These are phyloP conservation scores for Kodamaea ohmeri DNA, from an alignment of 1,139 yeast species.

Conservation along the genomic window DNA sequence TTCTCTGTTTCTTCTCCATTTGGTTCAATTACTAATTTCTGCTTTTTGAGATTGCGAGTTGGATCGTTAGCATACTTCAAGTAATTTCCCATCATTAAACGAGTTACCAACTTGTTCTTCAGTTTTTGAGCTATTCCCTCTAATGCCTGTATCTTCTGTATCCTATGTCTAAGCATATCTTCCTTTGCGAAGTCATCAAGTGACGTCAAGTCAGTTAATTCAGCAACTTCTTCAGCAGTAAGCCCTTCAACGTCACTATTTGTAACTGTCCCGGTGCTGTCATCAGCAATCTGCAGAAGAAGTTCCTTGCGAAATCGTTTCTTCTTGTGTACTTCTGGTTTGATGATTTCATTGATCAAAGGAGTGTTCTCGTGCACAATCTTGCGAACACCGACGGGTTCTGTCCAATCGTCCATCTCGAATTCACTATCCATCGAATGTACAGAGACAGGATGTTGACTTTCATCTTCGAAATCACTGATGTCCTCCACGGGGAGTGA, in stretches of 20 bases:
- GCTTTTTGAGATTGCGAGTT: constrained; percentile 18
- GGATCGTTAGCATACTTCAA: constrained; percentile 36
- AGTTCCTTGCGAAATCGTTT: constrained; percentile 5
- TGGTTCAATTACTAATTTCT: constrained; percentile 19
- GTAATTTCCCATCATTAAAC: constrained; percentile 74
- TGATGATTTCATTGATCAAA: constrained; percentile 48
- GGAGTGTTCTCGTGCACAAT: constrained; percentile 50
- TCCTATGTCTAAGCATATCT: constrained; percentile 51
- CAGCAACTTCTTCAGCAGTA: constrained; percentile 33
- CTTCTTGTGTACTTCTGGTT: constrained; percentile 34
- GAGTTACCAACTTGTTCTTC: constrained; percentile 64
- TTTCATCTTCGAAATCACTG: constrained; percentile 27
- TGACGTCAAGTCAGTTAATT: constrained; percentile 38
- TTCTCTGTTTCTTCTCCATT: constrained; percentile 10
- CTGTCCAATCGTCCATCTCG: constrained; percentile 30
- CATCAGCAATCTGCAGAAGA: constrained; percentile 1
- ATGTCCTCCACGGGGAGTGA: constrained; percentile 50
- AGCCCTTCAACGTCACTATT: constrained; percentile 40
- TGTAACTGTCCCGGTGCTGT: constrained; percentile 14
- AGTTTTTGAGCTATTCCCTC: constrained; percentile 46
- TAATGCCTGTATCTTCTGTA: constrained; percentile 53
- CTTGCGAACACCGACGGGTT: constrained; percentile 55
- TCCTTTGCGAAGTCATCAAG: constrained; percentile 53
- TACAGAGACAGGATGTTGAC: not conserved
- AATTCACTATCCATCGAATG: constrained; percentile 4